phyloP scores from a whole-genome alignment of 257 asterid genomes.

The Jacaranda copaia region DNA sequence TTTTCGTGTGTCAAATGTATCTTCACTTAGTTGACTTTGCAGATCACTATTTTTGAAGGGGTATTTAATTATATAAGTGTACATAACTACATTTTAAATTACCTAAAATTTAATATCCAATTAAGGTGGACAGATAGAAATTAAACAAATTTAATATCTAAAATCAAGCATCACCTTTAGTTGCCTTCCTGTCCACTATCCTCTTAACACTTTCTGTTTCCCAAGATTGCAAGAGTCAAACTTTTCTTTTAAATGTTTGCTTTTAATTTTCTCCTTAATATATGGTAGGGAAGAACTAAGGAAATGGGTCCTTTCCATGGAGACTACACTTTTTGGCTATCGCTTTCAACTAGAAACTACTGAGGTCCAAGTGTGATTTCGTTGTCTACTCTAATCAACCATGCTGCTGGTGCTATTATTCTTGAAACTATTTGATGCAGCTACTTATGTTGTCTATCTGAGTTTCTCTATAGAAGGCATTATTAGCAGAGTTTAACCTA shows the following conservation, averaged over 20 bases:
- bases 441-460: slow-evolving; percentile 35
- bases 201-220: slow-evolving; percentile 7
- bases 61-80: too few species aligned
- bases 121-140: too few species aligned
- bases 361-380: slow-evolving; percentile 73
- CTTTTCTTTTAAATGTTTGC: slow-evolving; percentile 28
- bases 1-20: too few species aligned
- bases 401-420: slow-evolving; percentile 22
- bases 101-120: too few species aligned
- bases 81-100: too few species aligned
- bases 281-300: slow-evolving; percentile 89
- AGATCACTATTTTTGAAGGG: too few species aligned
- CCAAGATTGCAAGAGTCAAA: slow-evolving; percentile 13
- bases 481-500: slow-evolving; percentile 79
- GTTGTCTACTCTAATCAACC: slow-evolving; percentile 18
- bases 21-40: too few species aligned
- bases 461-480: slow-evolving; percentile 59
- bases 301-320: slow-evolving; percentile 92
- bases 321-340: slow-evolving; percentile 81
- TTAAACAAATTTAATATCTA: too few species aligned
- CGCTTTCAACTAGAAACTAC: slow-evolving; percentile 65
- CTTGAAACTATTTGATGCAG: slow-evolving; percentile 27
- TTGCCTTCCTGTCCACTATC: not conserved
- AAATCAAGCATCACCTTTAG: slow-evolving; percentile 46
- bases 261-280: too few species aligned